phyloP scores from a whole-genome alignment of 1,139 yeast species.

The Lodderomyces beijingensis region DNA sequence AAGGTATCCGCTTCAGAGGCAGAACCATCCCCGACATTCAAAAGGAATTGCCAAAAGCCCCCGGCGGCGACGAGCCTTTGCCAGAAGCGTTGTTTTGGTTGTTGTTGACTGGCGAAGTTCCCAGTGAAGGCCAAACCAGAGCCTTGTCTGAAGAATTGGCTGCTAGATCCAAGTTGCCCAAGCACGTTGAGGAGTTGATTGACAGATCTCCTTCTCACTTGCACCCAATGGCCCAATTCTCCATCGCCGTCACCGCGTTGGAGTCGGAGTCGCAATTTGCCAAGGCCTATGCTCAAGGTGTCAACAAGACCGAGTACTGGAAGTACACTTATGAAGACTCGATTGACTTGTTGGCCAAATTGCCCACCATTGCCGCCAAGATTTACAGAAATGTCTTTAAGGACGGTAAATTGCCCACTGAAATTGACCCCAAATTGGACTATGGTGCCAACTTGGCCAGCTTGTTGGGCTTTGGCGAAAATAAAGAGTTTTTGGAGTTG shows the following conservation, averaged over 20 bases:
- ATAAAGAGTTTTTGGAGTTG: slow-evolving; percentile 80
- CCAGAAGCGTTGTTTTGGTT: slow-evolving; percentile 96
- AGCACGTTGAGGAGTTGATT: slow-evolving; percentile 76
- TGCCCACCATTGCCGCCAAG: slow-evolving; percentile 90
- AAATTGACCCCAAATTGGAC: slow-evolving; percentile 69
- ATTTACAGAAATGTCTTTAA: slow-evolving; percentile 88
- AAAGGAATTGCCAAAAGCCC: slow-evolving; percentile 87
- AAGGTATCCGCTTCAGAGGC: slow-evolving; percentile 98
- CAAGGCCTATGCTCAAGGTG: slow-evolving; percentile 86
- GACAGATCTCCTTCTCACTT: slow-evolving; percentile 80
- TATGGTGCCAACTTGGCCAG: slow-evolving; percentile 89
- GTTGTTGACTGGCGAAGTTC: slow-evolving; percentile 85
- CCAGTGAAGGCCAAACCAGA: slow-evolving; percentile 70
- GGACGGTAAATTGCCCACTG: slow-evolving; percentile 72
- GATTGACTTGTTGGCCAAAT: slow-evolving; percentile 81
- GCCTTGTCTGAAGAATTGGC: slow-evolving; percentile 81
- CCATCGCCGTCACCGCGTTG: slow-evolving; percentile 87
- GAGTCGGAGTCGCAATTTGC: slow-evolving; percentile 90
- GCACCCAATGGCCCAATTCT: slow-evolving; percentile 98
- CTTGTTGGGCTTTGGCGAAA: slow-evolving; percentile 77
- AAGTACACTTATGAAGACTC: slow-evolving; percentile 88
- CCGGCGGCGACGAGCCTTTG: slow-evolving; percentile 78
- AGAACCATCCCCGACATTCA: slow-evolving; percentile 95
- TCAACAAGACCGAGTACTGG: slow-evolving; percentile 87
- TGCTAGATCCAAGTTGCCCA: slow-evolving; percentile 79